Evolutionary conservation across 1,284 basidiomycete genomes (phyloP).

Genomic region (Austroboletus novae-zelandiae): DNA sequence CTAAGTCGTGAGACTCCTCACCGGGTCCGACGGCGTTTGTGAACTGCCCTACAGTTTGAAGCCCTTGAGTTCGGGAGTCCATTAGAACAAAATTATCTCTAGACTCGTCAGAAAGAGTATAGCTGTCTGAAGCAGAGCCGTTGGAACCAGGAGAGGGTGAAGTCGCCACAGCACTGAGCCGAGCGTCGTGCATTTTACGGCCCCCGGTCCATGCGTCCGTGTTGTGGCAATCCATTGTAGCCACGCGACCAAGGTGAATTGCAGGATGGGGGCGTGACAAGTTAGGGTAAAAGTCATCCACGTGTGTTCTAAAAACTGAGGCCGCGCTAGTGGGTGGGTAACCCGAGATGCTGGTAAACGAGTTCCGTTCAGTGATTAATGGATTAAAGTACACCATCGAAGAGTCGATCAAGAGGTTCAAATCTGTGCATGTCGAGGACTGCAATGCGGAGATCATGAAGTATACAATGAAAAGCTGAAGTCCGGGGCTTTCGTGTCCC

Average conservation of each 20-base stretch:
- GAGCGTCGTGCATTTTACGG: slow-evolving; percentile 10
- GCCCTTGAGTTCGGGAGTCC: slow-evolving; percentile 6
- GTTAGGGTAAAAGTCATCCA: slow-evolving; percentile 3
- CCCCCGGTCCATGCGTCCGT: slow-evolving; percentile 21
- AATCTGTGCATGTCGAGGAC: neutral
- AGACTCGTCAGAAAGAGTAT: neutral
- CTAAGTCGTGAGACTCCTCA: slow-evolving; percentile 2
- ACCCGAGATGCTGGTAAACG: slow-evolving; percentile 1
- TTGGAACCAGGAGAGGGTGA: slow-evolving; percentile 12
- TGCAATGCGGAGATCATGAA: slow-evolving; percentile 7
- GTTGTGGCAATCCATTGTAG: slow-evolving; percentile 25
- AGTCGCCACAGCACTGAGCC: slow-evolving; percentile 7
- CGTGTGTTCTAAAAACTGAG: neutral
- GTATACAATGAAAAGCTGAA: neutral
- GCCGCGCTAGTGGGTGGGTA: neutral
- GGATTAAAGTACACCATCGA: neutral
- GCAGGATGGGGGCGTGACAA: slow-evolving; percentile 9
- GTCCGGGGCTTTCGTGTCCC: slow-evolving; percentile 23
- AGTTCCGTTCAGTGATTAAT: neutral
- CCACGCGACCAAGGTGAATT: slow-evolving; percentile 23
- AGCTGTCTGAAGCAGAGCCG: slow-evolving; percentile 1
- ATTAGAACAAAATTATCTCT: slow-evolving; percentile 4
- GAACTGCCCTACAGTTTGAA: neutral
- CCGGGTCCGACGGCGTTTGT: neutral
- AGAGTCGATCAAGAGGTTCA: neutral